A percentile compares a stretch with the other conserved stretches of the same genome.
Evolutionary conservation across 2,329 filamentous ascomycete species (phyloP).

Genomic region (Colletotrichum tabaci): DNA sequence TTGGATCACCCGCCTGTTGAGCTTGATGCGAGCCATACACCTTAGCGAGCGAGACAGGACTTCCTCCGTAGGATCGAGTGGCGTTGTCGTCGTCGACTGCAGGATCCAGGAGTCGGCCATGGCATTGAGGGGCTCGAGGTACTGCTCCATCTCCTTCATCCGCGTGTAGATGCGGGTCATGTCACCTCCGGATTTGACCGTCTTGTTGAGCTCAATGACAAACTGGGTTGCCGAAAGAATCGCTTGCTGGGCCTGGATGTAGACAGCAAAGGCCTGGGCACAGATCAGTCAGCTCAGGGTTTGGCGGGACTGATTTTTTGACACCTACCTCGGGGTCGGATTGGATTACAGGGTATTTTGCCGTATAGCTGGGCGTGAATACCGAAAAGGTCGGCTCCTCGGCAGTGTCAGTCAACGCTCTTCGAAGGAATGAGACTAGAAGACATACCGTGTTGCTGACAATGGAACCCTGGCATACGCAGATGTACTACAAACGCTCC

Average conservation of each 20-base stretch:
- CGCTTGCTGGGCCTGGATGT: constrained; percentile 63
- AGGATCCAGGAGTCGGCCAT: constrained; percentile 55
- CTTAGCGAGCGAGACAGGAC: constrained; percentile 60
- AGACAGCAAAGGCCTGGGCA: constrained; percentile 58
- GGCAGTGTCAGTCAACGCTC: constrained; percentile 23
- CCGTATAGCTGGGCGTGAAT: constrained; percentile 61
- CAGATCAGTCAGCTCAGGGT: constrained; percentile 26
- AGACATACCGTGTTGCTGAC: constrained; percentile 62
- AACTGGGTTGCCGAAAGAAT: constrained; percentile 64
- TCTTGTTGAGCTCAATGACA: constrained; percentile 62
- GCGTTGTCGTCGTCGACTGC: constrained; percentile 52
- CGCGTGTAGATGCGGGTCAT: constrained; percentile 57
- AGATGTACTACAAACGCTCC: constrained; percentile 57
- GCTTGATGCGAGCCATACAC: constrained; percentile 64
- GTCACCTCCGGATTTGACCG: constrained; percentile 54
- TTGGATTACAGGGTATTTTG: constrained; percentile 57
- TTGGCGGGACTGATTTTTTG: too few relatives aligned
- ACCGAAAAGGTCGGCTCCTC: constrained; percentile 61
- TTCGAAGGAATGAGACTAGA: background rate
- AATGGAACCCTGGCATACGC: constrained; percentile 65
- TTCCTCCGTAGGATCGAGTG: constrained; percentile 56
- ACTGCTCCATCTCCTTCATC: constrained; percentile 58
- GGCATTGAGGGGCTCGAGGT: constrained; percentile 55
- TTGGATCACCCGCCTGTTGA: constrained; percentile 58
- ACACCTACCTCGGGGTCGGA: constrained; percentile 58